These are phyloP conservation scores for Aciculosporium take DNA, from an alignment of 2,329 filamentous ascomycete species.

Conservation along the genomic window DNA sequence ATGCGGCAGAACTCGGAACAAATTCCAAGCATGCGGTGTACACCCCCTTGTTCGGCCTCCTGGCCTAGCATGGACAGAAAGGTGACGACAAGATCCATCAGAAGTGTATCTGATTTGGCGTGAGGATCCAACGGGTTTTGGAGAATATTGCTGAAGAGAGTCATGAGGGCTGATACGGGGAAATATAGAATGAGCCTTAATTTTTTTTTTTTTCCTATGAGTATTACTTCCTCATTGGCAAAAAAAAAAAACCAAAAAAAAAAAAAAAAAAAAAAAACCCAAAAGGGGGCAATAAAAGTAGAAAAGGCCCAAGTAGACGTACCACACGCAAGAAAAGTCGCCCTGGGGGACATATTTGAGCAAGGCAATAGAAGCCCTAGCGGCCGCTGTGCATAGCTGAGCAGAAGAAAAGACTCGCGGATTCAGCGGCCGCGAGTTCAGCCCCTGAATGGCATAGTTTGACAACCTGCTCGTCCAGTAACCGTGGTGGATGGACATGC, in stretches of 20 bases:
- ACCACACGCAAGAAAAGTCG: slow-evolving; percentile 93
- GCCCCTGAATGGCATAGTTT: slow-evolving; percentile 86
- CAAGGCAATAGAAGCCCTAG: slow-evolving; percentile 80
- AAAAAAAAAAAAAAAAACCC: neutral
- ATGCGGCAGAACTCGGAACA: slow-evolving; percentile 97
- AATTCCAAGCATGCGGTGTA: slow-evolving; percentile 84
- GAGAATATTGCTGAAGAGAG: slow-evolving; percentile 87
- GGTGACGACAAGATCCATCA: slow-evolving; percentile 87
- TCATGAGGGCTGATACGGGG: slow-evolving; percentile 87
- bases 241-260: neutral
- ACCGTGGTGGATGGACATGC: slow-evolving; percentile 95
- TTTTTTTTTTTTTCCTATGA: neutral
- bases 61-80: slow-evolving; percentile 82
- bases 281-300: too few species aligned
- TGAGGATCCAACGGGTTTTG: slow-evolving; percentile 87
- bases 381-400: slow-evolving; percentile 81
- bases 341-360: slow-evolving; percentile 94
- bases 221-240: too few species aligned
- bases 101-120: slow-evolving; percentile 72
- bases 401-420: slow-evolving; percentile 90
- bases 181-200: slow-evolving; percentile 82
- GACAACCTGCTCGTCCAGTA: slow-evolving; percentile 95
- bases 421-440: slow-evolving; percentile 82
- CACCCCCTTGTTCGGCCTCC: slow-evolving; percentile 78
- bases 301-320: slow-evolving; percentile 22